Conservation (phyloP, 371 early-diverging fungal species). For the Coemansia sp. region DNA sequence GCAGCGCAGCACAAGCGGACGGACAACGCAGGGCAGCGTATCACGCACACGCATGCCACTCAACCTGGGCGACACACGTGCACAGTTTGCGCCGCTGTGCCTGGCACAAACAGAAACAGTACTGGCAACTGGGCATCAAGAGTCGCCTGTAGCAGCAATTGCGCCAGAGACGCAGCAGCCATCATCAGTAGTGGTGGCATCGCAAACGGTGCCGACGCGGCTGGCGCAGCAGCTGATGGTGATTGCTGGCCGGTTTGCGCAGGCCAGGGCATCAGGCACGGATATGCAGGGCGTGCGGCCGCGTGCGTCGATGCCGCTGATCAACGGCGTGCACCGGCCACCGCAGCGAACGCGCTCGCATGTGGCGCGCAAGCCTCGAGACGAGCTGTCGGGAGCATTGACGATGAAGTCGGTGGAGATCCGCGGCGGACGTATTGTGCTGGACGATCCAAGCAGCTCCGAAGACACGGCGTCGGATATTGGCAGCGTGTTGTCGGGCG, state of each 20-base stretch:
- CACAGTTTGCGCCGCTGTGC: constrained; percentile 36
- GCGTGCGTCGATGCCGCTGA: constrained; percentile 47
- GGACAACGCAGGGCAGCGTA: neutral
- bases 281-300: constrained; percentile 28
- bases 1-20: constrained; percentile 1
- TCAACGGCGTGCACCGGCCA: constrained; percentile 19
- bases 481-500: neutral
- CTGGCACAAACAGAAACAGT: constrained; percentile 23
- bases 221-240: constrained; percentile 40
- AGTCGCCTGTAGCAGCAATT: neutral
- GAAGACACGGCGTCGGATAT: constrained; percentile 16
- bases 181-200: neutral
- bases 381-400: constrained; percentile 43
- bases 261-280: neutral
- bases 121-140: neutral
- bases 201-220: constrained; percentile 6
- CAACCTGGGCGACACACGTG: constrained; percentile 35
- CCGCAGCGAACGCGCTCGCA: constrained; percentile 44
- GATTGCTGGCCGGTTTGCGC: constrained; percentile 25
- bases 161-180: neutral
- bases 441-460: constrained; percentile 46
- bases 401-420: constrained; percentile 51
- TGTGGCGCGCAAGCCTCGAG: constrained; percentile 15
- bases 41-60: constrained; percentile 6
- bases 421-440: constrained; percentile 46